Evolutionary conservation across 805 yeast genomes (phyloP), one percentile per base, ranked within the genome.

Genomic region (Ogataea kodamae): DNA sequence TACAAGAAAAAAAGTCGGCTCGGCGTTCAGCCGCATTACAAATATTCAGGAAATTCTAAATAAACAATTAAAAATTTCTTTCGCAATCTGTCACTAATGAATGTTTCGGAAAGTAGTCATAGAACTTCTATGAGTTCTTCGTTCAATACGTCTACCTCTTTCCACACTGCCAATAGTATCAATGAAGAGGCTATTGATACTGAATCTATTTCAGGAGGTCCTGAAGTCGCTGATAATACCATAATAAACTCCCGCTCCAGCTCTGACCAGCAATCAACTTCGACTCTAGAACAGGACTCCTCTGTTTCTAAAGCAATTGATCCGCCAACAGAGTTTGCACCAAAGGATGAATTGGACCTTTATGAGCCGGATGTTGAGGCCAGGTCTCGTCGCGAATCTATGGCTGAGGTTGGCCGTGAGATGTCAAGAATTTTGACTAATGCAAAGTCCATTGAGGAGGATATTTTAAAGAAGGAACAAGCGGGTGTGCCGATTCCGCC

Each of bases 391-490:
- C 26, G 26, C 9, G 48, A 52, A 30, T 48, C 55, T 2, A 34
- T 43, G 13, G 35, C 48, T 5, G 42, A 45, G 11, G 15, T 34
- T 1, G 36, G 50, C 2, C 38, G 55, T 25, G 43, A 49, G 24
- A 26, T 72, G 5, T 66, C 75, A 1, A 54, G 71, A 35, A 64
- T 62, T 7, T 44, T 72, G 28, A 72, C 76, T 0, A 64, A 63
- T 28, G 57, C 64, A 16, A 55, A 50, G 9, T 40, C 52, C 48
- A 16, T 52, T 45, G 37, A 48, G 16, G 54, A 52, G 21, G 50
- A 39, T 6, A 54, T 62, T 18, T 49, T 52, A 10, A 52, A 59
- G 30, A 53, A 50, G 13, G 55, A 56, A 11, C 55, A 61, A 5
- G 54, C 51, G 5, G 56, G 57, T n/a, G 45, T 61, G 3, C 65